Percentiles rank a stretch among this genome's conserved stretches.
Evolutionary conservation across 257 asterid species (phyloP).

Genomic region (Capsicum baccatum): DNA sequence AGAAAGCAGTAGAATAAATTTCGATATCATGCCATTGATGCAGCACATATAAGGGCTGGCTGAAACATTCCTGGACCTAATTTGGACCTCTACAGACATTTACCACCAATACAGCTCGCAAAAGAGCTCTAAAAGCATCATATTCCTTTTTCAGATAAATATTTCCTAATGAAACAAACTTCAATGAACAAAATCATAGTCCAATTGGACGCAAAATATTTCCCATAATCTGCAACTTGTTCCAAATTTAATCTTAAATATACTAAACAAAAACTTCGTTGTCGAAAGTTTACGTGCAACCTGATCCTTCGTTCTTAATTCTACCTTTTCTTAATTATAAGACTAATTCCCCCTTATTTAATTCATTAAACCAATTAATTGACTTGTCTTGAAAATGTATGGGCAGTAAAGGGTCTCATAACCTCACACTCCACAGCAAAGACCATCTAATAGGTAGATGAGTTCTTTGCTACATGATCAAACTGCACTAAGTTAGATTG

Average conservation of each 20-base stretch:
- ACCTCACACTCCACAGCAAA: neutral
- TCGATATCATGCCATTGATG: neutral
- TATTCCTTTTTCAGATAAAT: neutral
- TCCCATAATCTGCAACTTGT: neutral
- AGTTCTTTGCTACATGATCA: neutral
- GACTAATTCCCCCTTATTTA: neutral
- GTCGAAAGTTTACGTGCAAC: neutral
- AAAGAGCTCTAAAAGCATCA: neutral
- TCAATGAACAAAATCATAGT: neutral
- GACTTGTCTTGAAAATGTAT: neutral
- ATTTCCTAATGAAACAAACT: neutral
- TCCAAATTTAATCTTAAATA: neutral
- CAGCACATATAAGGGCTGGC: slow-evolving; percentile 1
- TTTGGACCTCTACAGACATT: neutral
- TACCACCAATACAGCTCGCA: neutral
- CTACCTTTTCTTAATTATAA: neutral
- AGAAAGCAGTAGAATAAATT: neutral
- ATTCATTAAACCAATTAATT: neutral
- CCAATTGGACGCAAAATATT: neutral
- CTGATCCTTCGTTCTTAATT: neutral
- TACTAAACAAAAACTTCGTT: neutral
- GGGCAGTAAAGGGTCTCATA: neutral
- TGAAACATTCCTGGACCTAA: neutral
- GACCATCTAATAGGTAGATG: neutral
- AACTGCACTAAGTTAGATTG: neutral